Base-by-base conservation (phyloP, 257 asterid species). In the Salvia splendens region DNA sequence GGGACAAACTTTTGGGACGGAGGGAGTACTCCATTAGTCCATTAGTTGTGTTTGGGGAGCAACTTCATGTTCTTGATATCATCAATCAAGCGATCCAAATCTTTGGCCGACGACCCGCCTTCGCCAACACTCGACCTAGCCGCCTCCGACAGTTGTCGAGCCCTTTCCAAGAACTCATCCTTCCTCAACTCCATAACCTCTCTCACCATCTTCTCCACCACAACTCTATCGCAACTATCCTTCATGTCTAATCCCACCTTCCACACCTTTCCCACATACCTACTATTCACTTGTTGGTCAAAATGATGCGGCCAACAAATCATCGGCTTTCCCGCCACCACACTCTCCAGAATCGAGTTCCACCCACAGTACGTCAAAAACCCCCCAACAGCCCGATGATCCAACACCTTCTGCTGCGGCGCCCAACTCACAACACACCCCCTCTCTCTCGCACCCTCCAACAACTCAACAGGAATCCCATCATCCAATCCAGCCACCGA, bases 171-270 rank as follows among this genome's bases (percentile, higher is more conserved):
- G 65, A 84, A 87, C 33, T 81, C 84, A 15, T 78, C 80, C 16
- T 78, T 87, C 33, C 72, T 81, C 68, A 28, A 66, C 12, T 67
- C 89, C 91, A 84, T 84, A 4, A 84, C 6, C 40, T 84, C 89
- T 33, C 77, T 76, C 0, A 87, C 47, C 78, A 69, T 81, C 48
- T 52, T 73, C 61, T 81, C 87, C 4, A 84, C 62, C 0, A 62
- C 63, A 9, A 57, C 82, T 52, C 95, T 70, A 20, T 85, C 81
- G 14, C 91, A 84, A 0, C 59, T 76, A 12, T 87, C 95, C 20
- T 87, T 87, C 87, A 87, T 79, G 71, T 85, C 87, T 65, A 81
- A 20, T 1, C 89, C 89, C 1, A 84, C 0, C 64, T 69, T 82
- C 88, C 87, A 84, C 5, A 81, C 80, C 28, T 72, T 76, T 0